Conservation (phyloP, 331 rosid species). For the Malus hybrid region DNA sequence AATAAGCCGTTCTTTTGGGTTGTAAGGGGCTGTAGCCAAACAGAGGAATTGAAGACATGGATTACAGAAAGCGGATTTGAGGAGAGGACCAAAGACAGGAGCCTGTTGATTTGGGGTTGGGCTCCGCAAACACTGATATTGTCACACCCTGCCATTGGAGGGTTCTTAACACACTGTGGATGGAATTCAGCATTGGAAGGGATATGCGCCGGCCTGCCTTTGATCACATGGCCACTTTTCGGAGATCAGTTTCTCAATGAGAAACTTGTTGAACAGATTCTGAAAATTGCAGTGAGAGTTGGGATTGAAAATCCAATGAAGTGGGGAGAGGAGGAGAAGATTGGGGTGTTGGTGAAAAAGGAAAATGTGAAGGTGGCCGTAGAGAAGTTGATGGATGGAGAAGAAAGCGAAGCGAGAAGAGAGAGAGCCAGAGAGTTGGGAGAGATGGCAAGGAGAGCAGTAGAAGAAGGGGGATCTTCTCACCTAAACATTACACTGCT, state of each 20-base stretch:
- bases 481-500: background rate
- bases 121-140: conserved; percentile 22
- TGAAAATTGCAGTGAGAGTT: conserved; percentile 8
- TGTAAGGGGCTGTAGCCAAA: conserved; percentile 29
- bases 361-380: conserved; percentile 4
- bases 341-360: conserved; percentile 15
- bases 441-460: conserved; percentile 28
- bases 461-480: conserved; percentile 22
- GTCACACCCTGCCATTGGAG: conserved; percentile 21
- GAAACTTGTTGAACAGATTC: conserved; percentile 12
- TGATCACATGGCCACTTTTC: conserved; percentile 24
- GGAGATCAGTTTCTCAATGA: conserved; percentile 24
- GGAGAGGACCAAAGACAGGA: conserved; percentile 14
- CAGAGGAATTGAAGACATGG: conserved; percentile 38
- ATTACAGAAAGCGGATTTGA: conserved; percentile 11
- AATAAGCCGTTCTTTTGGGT: conserved; percentile 60
- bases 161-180: conserved; percentile 28
- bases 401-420: conserved; percentile 33
- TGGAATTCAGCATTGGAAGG: conserved; percentile 27
- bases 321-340: conserved; percentile 22
- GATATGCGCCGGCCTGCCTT: conserved; percentile 15
- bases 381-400: conserved; percentile 24
- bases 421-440: conserved; percentile 22
- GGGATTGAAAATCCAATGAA: conserved; percentile 9
- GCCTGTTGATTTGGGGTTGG: conserved; percentile 24